Conservation (phyloP, 1,284 basidiomycete species). For the Cerioporus squamosus region DNA sequence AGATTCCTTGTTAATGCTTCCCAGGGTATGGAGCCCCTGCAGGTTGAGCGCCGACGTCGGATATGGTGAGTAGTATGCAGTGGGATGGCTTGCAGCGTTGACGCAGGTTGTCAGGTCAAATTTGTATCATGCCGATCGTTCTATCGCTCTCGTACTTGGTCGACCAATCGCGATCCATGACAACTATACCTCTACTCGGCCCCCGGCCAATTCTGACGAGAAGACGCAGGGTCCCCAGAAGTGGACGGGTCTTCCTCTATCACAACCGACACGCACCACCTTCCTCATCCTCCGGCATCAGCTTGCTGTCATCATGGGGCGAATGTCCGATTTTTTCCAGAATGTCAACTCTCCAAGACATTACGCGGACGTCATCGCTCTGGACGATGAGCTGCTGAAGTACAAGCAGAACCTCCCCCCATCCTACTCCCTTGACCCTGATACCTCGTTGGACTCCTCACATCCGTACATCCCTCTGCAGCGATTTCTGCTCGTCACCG, state of each 20-base stretch:
- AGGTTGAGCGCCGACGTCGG: slow-evolving; percentile 88
- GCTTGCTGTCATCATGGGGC: slow-evolving; percentile 85
- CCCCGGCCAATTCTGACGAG: slow-evolving; percentile 86
- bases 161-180: slow-evolving; percentile 89
- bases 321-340: slow-evolving; percentile 95
- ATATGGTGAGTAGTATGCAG: slow-evolving; percentile 68
- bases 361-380: slow-evolving; percentile 82
- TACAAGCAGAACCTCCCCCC: slow-evolving; percentile 81
- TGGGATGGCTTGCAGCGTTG: slow-evolving; percentile 10
- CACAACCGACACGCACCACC: slow-evolving; percentile 81
- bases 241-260: slow-evolving; percentile 57
- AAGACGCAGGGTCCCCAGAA: slow-evolving; percentile 48
- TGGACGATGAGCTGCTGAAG: slow-evolving; percentile 86
- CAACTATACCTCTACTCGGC: slow-evolving; percentile 82
- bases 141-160: slow-evolving; percentile 90
- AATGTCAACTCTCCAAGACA: slow-evolving; percentile 83
- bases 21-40: slow-evolving; percentile 77
- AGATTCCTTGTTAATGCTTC: not conserved
- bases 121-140: slow-evolving; percentile 91
- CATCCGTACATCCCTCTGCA: slow-evolving; percentile 71
- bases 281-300: slow-evolving; percentile 89
- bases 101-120: slow-evolving; percentile 66
- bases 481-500: slow-evolving; percentile 79
- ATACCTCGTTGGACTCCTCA: slow-evolving; percentile 76
- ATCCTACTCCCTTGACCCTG: slow-evolving; percentile 77